Conservation (phyloP, 73 alveolate genomes). For the Symbiodinium pilosum region DNA sequence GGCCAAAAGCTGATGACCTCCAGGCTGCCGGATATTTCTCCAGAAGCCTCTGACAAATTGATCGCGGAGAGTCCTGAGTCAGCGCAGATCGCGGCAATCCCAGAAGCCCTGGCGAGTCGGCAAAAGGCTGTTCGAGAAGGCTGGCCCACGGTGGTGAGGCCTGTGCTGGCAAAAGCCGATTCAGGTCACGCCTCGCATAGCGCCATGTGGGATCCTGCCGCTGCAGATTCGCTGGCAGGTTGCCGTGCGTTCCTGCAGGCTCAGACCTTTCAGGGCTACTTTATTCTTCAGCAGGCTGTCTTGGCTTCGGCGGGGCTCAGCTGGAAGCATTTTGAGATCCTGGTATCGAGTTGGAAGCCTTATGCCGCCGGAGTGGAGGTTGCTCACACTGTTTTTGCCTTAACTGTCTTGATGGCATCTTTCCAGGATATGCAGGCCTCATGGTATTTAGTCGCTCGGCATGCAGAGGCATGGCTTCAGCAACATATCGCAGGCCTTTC, state of each 20-base stretch:
- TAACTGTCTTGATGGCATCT: not conserved
- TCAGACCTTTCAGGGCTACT: not conserved
- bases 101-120: not conserved
- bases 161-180: not conserved
- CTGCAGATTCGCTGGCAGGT: not conserved
- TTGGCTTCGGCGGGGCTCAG: not conserved
- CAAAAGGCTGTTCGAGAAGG: not conserved
- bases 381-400: not conserved
- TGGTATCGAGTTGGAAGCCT: not conserved
- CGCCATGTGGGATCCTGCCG: not conserved
- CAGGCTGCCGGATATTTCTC: not conserved
- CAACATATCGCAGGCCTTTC: not conserved
- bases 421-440: slow-evolving; percentile 1
- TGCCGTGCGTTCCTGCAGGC: not conserved
- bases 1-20: not conserved
- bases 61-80: not conserved
- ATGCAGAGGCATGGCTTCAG: not conserved
- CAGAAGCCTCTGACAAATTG: not conserved
- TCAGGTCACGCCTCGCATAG: not conserved
- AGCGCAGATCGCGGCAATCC: not conserved
- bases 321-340: not conserved
- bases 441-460: not conserved
- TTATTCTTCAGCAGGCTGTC: not conserved
- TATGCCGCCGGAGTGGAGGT: not conserved
- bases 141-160: not conserved